phyloP scores from a whole-genome alignment of 2,329 filamentous ascomycete genomes.

The Aspergillus oerlinghausenensis region DNA sequence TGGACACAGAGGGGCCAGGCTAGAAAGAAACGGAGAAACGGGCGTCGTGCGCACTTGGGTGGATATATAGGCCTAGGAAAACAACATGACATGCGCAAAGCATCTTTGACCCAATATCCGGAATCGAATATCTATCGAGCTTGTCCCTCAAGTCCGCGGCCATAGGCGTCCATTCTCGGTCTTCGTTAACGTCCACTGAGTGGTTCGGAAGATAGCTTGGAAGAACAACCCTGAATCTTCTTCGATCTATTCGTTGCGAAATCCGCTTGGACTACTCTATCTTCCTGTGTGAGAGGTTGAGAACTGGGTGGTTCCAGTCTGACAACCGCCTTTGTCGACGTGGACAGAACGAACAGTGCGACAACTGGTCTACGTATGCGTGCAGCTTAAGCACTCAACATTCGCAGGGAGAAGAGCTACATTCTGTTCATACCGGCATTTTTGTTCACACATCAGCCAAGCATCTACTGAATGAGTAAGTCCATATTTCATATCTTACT shows the following conservation, averaged over 20 bases:
- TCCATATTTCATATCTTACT: background rate
- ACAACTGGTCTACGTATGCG: background rate
- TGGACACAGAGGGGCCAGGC: constrained; percentile 20
- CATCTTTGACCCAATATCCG: constrained; percentile 8
- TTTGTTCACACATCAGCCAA: background rate
- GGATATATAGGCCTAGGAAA: constrained; percentile 9
- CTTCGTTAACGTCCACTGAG: background rate
- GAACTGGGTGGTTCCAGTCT: background rate
- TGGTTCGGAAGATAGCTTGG: background rate
- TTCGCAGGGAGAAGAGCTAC: background rate
- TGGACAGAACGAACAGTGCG: background rate
- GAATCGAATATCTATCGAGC: constrained; percentile 24
- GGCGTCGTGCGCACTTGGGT: constrained; percentile 12
- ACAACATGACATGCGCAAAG: constrained; percentile 15
- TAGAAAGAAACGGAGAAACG: constrained; percentile 17
- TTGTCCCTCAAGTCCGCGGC: constrained; percentile 12
- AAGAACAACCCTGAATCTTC: background rate
- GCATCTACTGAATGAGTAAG: background rate
- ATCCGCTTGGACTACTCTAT: background rate
- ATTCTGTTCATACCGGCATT: background rate
- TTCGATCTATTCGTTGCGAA: background rate
- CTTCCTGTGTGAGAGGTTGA: background rate
- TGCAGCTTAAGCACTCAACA: background rate
- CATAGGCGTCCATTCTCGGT: background rate
- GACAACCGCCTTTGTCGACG: constrained; percentile 6